Evolutionary conservation across 2,329 filamentous ascomycete species (phyloP), one percentile per base, ranked within the genome.

Genomic region (Neoscytalidium dimidiatum): DNA sequence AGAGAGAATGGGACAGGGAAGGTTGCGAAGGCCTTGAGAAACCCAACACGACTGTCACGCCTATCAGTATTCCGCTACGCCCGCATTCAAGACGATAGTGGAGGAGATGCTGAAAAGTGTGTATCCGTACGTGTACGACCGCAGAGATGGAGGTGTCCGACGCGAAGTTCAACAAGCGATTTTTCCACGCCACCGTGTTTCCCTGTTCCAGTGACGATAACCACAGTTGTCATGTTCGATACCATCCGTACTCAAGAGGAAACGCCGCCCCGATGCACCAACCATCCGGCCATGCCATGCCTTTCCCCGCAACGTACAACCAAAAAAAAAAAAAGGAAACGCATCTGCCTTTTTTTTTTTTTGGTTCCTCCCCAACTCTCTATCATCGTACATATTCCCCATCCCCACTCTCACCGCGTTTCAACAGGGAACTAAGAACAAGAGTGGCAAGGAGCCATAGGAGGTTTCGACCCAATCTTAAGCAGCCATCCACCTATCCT

Each of bases 401-500:
- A 13, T 9, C 46, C 46, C 0, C 11, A 3, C 43, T 7, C 43
- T 21, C 4, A 41, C 17, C 17, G 6, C 17, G 19, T n/a, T n/a
- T 5, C 3, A 4, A 46, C 8, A 21, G 43, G 19, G 7, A 17
- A 33, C 14, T 19, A 2, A 33, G 28, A 4, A 13, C 26, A 31
- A 41, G 35, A 41, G 35, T 13, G 35, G n/a, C 14, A 44, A 19
- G 19, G 14, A 44, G 41, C 8, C 14, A n/a, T 17, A 2, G 14
- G n/a, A 2, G 14, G 19, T 17, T n/a, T 6, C 19, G 7, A 4
- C 19, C 8, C 8, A 11, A 4, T 4, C 7, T 46, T n/a, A 65
- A 49, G 44, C 64, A 62, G 69, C 68, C 66, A 74, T 75, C 81
- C 81, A 82, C 21, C 71, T 71, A 68, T 82, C 80, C 67, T 83